These are phyloP conservation scores for Glycine latifolia DNA, from an alignment of 306 rosid genomes.

Conservation along the genomic window DNA sequence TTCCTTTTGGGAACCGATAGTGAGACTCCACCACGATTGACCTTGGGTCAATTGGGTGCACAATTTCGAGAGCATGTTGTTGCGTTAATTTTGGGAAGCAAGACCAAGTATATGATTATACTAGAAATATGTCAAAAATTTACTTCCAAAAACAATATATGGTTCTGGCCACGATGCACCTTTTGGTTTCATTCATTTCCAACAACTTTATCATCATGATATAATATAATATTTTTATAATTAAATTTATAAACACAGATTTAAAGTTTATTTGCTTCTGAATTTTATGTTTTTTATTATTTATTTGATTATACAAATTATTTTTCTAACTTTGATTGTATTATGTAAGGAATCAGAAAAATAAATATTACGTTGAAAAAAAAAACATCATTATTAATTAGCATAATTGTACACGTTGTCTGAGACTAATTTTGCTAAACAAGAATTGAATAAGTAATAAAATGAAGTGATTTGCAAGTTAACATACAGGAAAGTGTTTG, in stretches of 20 bases:
- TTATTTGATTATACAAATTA: background rate
- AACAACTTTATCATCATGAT: background rate
- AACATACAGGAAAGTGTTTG: background rate
- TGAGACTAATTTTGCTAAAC: background rate
- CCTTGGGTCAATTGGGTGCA: background rate
- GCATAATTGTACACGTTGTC: background rate
- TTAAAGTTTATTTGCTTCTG: background rate
- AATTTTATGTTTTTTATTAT: background rate
- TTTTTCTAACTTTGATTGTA: background rate
- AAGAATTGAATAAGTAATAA: background rate
- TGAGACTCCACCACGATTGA: background rate
- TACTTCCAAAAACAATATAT: background rate
- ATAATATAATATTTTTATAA: background rate
- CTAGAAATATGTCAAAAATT: background rate
- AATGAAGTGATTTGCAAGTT: background rate
- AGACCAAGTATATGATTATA: background rate
- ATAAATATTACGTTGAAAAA: background rate
- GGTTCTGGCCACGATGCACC: background rate
- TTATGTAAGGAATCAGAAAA: background rate
- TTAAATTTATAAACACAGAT: background rate
- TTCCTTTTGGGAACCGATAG: background rate
- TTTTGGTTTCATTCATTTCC: background rate
- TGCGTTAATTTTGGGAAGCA: background rate
- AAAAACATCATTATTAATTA: too few species aligned
- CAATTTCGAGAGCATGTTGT: background rate